Conservation (phyloP, 108 stramenopile species). For the Fragilaria crotonensis region DNA sequence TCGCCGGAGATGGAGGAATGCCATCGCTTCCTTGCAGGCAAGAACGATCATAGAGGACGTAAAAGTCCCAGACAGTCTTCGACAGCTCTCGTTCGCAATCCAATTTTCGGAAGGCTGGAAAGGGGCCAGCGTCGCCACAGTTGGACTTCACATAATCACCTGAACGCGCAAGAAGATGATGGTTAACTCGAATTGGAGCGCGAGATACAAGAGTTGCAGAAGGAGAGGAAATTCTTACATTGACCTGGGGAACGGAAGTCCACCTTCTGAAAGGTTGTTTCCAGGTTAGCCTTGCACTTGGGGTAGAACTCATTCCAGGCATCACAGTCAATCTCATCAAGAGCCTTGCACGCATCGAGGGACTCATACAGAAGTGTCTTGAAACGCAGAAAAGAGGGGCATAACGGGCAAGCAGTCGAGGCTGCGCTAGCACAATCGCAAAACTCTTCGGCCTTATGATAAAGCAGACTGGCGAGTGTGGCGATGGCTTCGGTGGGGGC, state of each 20-base stretch:
- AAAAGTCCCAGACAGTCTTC: slow-evolving; percentile 72
- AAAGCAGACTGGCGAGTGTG: slow-evolving; percentile 54
- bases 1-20: slow-evolving; percentile 9
- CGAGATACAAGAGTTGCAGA: no score
- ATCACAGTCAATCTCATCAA: slow-evolving; percentile 87
- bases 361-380: slow-evolving; percentile 82
- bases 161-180: no score
- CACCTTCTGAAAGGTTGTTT: slow-evolving; percentile 37
- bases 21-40: slow-evolving; percentile 45
- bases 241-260: slow-evolving; percentile 55
- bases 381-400: slow-evolving; percentile 68
- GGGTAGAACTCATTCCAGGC: slow-evolving; percentile 78
- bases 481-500: slow-evolving; percentile 52
- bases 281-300: slow-evolving; percentile 64
- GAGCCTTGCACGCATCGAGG: slow-evolving; percentile 76
- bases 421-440: slow-evolving; percentile 68
- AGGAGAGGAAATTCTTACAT: slow-evolving; percentile 22
- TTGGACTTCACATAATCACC: slow-evolving; percentile 43
- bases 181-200: no score
- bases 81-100: slow-evolving; percentile 69
- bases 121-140: slow-evolving; percentile 69
- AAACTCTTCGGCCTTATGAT: slow-evolving; percentile 60
- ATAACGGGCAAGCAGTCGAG: slow-evolving; percentile 58
- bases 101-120: slow-evolving; percentile 75
- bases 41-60: slow-evolving; percentile 44